phyloP scores from a whole-genome alignment of 2,329 filamentous ascomycete genomes.

The Neonectria ditissima region DNA sequence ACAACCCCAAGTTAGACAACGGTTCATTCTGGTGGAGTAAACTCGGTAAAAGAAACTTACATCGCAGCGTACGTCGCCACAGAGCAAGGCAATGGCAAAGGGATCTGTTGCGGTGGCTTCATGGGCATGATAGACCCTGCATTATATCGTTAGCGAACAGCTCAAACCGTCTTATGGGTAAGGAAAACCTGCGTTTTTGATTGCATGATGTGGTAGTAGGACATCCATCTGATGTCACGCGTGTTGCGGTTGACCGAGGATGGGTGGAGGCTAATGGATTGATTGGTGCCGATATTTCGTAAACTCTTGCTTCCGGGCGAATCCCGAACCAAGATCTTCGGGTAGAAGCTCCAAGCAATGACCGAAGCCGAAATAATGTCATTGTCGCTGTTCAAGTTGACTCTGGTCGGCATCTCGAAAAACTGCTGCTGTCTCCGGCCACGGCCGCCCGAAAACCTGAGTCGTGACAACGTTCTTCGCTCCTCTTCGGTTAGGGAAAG shows the following conservation, averaged over 20 bases:
- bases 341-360: constrained; percentile 95
- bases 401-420: constrained; percentile 82
- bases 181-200: constrained; percentile 73
- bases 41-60: constrained; percentile 57
- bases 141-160: constrained; percentile 27
- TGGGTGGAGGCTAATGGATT: constrained; percentile 86
- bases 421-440: constrained; percentile 77
- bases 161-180: neutral
- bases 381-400: constrained; percentile 82
- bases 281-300: constrained; percentile 93
- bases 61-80: constrained; percentile 89
- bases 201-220: constrained; percentile 98
- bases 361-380: constrained; percentile 84
- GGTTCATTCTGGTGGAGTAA: neutral
- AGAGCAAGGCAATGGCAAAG: constrained; percentile 85
- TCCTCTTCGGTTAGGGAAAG: constrained; percentile 81
- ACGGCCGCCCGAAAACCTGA: constrained; percentile 66
- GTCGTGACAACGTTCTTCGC: constrained; percentile 73
- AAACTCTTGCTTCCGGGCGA: constrained; percentile 77
- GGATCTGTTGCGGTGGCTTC: constrained; percentile 86
- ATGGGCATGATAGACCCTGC: constrained; percentile 86
- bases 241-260: constrained; percentile 87
- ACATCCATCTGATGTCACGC: constrained; percentile 80
- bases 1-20: constrained; percentile 9
- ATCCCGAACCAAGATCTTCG: constrained; percentile 87